Percentiles rank a stretch among this genome's conserved stretches.
phyloP scores from a whole-genome alignment of 2,329 filamentous ascomycete species.

The Cordyceps farinosa region DNA sequence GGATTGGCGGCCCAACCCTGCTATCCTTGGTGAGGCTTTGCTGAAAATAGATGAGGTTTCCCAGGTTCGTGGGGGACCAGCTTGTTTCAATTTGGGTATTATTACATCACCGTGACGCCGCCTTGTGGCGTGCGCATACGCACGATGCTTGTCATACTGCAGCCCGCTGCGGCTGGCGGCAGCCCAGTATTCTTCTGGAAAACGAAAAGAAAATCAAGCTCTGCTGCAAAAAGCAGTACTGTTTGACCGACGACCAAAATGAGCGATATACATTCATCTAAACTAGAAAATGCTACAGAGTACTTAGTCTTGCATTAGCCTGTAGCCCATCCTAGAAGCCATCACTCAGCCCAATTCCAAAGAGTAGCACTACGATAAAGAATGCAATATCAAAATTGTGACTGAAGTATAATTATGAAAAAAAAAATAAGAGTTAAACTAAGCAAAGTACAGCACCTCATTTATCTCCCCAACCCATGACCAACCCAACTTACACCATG shows the following conservation, averaged over 20 bases:
- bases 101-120: constrained; percentile 17
- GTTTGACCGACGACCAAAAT: background rate
- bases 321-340: background rate
- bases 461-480: no score
- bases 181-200: background rate
- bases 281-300: background rate
- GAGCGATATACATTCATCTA: background rate
- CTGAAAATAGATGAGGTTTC: background rate
- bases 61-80: background rate
- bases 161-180: background rate
- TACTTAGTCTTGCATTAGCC: background rate
- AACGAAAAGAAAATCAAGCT: background rate
- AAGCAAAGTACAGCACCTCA: no score
- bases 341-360: no score
- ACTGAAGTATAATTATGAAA: no score
- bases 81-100: background rate
- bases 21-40: background rate
- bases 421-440: no score
- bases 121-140: background rate
- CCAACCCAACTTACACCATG: constrained; percentile 3
- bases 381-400: background rate
- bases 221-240: background rate
- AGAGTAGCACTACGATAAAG: background rate
- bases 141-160: background rate
- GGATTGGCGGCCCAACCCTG: constrained; percentile 8